phyloP scores from a whole-genome alignment of 345 rosid species.

The Populus euphratica region DNA sequence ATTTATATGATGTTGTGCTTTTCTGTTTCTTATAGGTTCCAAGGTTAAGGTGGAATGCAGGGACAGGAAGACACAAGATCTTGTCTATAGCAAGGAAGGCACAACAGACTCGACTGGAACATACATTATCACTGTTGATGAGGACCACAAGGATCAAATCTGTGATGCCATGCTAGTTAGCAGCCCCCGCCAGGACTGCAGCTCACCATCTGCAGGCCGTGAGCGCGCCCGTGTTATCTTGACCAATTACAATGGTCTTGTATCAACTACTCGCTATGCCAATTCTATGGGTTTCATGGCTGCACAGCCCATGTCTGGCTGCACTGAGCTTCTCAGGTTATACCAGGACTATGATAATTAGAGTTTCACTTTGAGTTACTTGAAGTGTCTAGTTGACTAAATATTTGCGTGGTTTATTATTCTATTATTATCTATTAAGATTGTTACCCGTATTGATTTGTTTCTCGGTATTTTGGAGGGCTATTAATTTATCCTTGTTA shows the following conservation, averaged over 20 bases:
- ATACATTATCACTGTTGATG: constrained; percentile 54
- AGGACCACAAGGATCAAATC: constrained; percentile 69
- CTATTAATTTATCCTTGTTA: not conserved
- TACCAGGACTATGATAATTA: constrained; percentile 48
- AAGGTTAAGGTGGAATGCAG: constrained; percentile 67
- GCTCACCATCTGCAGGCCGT: constrained; percentile 48
- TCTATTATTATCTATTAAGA: not conserved
- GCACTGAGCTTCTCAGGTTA: constrained; percentile 59
- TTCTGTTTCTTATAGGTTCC: constrained; percentile 45
- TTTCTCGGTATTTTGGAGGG: not conserved
- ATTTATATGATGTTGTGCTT: not conserved
- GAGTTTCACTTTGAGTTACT: not conserved
- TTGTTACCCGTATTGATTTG: constrained; percentile 9
- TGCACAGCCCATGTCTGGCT: constrained; percentile 46
- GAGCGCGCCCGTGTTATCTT: constrained; percentile 80
- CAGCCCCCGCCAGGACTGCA: constrained; percentile 59
- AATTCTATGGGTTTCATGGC: constrained; percentile 62
- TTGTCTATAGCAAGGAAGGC: constrained; percentile 52
- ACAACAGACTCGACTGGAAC: constrained; percentile 59
- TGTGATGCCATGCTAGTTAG: constrained; percentile 65
- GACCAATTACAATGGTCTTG: constrained; percentile 64
- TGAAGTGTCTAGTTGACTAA: constrained; percentile 1
- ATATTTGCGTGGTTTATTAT: constrained; percentile 9
- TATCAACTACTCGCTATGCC: constrained; percentile 49
- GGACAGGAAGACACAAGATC: constrained; percentile 47